Conservation (phyloP, 805 yeast species). For the Candida cerambycidarum region DNA sequence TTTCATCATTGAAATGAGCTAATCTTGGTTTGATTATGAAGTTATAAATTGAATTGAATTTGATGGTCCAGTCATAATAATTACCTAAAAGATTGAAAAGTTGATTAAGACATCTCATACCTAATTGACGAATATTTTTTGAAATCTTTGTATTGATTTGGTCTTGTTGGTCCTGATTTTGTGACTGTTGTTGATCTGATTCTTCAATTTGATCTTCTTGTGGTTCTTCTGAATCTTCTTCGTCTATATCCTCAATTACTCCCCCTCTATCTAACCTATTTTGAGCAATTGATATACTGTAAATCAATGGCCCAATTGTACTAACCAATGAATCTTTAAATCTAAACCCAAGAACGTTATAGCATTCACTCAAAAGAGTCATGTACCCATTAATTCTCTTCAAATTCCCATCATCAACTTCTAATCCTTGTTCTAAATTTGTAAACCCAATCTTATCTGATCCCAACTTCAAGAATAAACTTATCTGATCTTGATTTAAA, state of each 20-base stretch:
- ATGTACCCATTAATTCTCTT: constrained; percentile 65
- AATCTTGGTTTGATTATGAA: constrained; percentile 65
- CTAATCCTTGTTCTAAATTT: constrained; percentile 25
- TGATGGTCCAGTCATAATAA: constrained; percentile 53
- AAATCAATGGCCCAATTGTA: constrained; percentile 57
- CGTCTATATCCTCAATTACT: constrained; percentile 5
- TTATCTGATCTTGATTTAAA: constrained; percentile 51
- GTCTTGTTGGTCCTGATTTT: no score
- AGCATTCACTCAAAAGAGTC: constrained; percentile 56
- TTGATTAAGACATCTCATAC: constrained; percentile 61
- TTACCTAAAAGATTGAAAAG: constrained; percentile 56
- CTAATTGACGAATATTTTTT: constrained; percentile 61
- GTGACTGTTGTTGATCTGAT: not conserved
- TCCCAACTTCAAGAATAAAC: constrained; percentile 62
- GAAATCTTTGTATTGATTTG: constrained; percentile 42
- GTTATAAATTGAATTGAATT: constrained; percentile 50
- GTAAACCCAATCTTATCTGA: constrained; percentile 50
- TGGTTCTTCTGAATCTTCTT: constrained; percentile 17
- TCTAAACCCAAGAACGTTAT: constrained; percentile 58
- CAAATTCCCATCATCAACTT: constrained; percentile 31
- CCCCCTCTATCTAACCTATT: constrained; percentile 4
- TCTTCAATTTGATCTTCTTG: constrained; percentile 7
- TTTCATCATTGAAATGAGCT: constrained; percentile 66
- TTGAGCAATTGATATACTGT: constrained; percentile 56
- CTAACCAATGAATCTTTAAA: constrained; percentile 49